Base-by-base conservation (phyloP, 2,329 filamentous ascomycete species). In the Clonostachys rosea region DNA sequence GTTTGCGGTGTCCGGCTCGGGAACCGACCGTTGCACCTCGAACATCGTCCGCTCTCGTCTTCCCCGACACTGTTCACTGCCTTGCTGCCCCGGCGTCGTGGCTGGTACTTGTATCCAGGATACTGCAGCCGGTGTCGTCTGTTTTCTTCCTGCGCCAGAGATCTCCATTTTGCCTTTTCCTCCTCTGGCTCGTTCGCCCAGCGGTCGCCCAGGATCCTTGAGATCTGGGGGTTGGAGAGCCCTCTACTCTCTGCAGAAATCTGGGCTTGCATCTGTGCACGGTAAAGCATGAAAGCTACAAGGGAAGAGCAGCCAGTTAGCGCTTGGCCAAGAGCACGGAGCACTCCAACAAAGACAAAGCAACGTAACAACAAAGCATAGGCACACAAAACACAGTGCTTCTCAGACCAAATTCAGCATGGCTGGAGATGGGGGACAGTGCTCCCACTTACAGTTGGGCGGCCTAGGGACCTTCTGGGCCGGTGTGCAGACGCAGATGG, bases 251-350 rank as follows among this genome's bases (percentile, higher is more conserved):
- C 79, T 46, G 84, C 77, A 36, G 91, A 87, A 44, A 97, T 89
- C 43, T 82, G 76, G 16, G 87, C 83, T 67, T 97, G 92, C 59
- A 94, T 86, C 65, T 95, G 87, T 64, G 97, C 91, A 37, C 94
- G 90, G 72, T 96, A 99, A 57, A 99, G 77, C 55, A 99, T 99
- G 71, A 99, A 99, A 44, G 92, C 94, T 99, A 63, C 60, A 64
- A 56, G 13, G 24, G 24, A 30, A 30, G 24, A 30, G 24, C 8
- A 10, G 24, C 24, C 24, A 4, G 24, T 30, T 30, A 30, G 24
- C 24, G 24, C 24, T 30, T 30, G 24, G 24, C 24, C 24, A 10
- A 30, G 24, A 30, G 24, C 24, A 30, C 9, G 24, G 24, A 30
- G 24, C 24, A 30, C 24, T 30, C 9, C 10, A 30, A 30, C 9